Percentiles rank a stretch among this genome's conserved stretches.
Conservation (phyloP, 345 rosid species). For the Eutrema heterophyllum region DNA sequence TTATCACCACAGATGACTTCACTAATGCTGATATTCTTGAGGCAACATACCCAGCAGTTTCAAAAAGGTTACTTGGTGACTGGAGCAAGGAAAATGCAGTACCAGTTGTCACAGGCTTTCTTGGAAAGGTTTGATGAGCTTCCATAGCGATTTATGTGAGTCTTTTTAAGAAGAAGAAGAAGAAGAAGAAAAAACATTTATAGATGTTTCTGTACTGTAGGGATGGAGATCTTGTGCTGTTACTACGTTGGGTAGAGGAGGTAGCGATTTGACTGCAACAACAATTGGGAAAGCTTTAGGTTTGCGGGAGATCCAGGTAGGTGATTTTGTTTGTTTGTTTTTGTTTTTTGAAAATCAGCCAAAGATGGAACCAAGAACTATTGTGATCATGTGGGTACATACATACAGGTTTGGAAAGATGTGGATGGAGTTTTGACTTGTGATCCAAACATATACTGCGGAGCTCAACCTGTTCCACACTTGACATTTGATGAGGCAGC, state of each 20-base stretch:
- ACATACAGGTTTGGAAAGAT: background rate
- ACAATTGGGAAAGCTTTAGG: slow-evolving; percentile 2
- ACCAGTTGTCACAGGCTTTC: background rate
- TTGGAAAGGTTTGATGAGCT: slow-evolving; percentile 8
- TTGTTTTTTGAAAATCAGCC: no score
- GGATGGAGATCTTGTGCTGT: slow-evolving; percentile 3
- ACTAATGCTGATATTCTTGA: background rate
- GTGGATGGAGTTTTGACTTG: slow-evolving; percentile 7
- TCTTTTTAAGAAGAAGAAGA: background rate
- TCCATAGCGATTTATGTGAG: background rate
- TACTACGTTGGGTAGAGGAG: slow-evolving; percentile 1
- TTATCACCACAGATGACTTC: slow-evolving; percentile 1
- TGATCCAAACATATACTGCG: background rate
- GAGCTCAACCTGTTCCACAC: slow-evolving; percentile 2
- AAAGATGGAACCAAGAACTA: no score
- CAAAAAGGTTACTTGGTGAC: background rate
- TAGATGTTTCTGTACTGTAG: background rate
- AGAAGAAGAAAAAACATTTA: background rate
- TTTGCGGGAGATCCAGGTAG: background rate
- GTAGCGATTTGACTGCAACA: slow-evolving; percentile 5
- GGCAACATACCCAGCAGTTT: slow-evolving; percentile 1
- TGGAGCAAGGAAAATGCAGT: background rate
- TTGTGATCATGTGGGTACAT: no score
- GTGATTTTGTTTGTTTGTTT: background rate
- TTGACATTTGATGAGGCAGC: slow-evolving; percentile 7